These are phyloP conservation scores for Apophysomyces sp. DNA, from an alignment of 371 early-diverging fungal species.

Conservation along the genomic window DNA sequence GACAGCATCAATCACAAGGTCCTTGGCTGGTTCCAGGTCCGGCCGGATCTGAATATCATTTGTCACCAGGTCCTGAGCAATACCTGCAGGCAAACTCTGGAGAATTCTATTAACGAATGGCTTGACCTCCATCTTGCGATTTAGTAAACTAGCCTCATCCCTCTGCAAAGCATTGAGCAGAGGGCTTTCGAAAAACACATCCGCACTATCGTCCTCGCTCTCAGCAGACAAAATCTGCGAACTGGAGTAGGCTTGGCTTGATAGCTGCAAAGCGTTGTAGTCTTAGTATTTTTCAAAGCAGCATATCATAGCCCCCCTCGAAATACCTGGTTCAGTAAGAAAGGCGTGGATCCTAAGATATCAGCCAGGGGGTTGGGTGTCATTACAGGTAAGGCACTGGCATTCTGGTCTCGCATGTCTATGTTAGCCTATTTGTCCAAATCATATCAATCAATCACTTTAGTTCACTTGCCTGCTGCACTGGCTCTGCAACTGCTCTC, in stretches of 20 bases:
- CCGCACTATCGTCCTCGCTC: neutral
- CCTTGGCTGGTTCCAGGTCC: neutral
- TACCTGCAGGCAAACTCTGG: neutral
- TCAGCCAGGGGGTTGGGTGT: neutral
- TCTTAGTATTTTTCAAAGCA: neutral
- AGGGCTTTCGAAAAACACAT: constrained; percentile 4
- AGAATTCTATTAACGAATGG: neutral
- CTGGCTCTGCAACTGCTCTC: neutral
- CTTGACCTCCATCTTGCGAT: neutral
- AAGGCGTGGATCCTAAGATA: neutral
- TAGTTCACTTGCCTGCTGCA: neutral
- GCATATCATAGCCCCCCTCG: no score
- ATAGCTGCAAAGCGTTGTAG: neutral
- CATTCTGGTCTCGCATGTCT: neutral
- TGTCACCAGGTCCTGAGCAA: neutral
- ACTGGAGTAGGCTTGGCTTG: neutral
- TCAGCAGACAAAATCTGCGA: neutral
- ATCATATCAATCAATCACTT: neutral
- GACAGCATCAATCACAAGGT: constrained; percentile 8
- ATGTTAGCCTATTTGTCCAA: neutral
- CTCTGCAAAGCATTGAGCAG: constrained; percentile 4
- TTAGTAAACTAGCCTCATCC: neutral
- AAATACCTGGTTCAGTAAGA: neutral
- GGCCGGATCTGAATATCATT: neutral
- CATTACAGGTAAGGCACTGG: neutral